Conservation (phyloP, 2,329 filamentous ascomycete genomes). For the Trichothecium sympodiale region DNA sequence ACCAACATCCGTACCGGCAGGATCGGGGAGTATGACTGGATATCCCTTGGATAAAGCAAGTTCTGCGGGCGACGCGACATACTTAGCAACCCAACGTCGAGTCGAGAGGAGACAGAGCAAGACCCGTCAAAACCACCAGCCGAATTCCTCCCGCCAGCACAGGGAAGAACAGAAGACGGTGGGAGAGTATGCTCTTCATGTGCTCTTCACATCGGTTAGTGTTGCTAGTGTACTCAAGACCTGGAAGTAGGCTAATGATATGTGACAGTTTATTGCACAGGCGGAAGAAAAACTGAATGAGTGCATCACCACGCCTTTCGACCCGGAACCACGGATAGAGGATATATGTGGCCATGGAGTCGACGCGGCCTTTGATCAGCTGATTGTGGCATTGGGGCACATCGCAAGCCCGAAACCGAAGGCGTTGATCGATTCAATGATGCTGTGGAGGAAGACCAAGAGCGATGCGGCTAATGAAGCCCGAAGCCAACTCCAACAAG, state of each 20-base stretch:
- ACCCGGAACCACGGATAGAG: slow-evolving; percentile 77
- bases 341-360: slow-evolving; percentile 81
- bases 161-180: slow-evolving; percentile 79
- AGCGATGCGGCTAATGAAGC: slow-evolving; percentile 75
- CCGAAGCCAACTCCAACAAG: slow-evolving; percentile 44
- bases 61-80: slow-evolving; percentile 33
- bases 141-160: slow-evolving; percentile 61
- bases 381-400: slow-evolving; percentile 85
- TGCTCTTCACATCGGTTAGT: slow-evolving; percentile 81
- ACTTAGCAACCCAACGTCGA: slow-evolving; percentile 37
- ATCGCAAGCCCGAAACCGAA: slow-evolving; percentile 93
- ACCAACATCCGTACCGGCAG: slow-evolving; percentile 36
- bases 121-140: slow-evolving; percentile 62
- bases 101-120: slow-evolving; percentile 54
- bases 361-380: slow-evolving; percentile 83
- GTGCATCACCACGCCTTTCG: slow-evolving; percentile 69
- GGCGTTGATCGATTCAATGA: slow-evolving; percentile 89
- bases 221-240: slow-evolving; percentile 2
- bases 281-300: slow-evolving; percentile 94
- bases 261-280: slow-evolving; percentile 74
- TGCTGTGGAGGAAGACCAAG: slow-evolving; percentile 96
- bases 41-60: slow-evolving; percentile 32
- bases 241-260: slow-evolving; percentile 7
- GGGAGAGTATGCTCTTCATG: slow-evolving; percentile 94
- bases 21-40: slow-evolving; percentile 10